Base-by-base conservation (phyloP, 2,329 filamentous ascomycete species). In the Tetracladium maxilliforme region DNA sequence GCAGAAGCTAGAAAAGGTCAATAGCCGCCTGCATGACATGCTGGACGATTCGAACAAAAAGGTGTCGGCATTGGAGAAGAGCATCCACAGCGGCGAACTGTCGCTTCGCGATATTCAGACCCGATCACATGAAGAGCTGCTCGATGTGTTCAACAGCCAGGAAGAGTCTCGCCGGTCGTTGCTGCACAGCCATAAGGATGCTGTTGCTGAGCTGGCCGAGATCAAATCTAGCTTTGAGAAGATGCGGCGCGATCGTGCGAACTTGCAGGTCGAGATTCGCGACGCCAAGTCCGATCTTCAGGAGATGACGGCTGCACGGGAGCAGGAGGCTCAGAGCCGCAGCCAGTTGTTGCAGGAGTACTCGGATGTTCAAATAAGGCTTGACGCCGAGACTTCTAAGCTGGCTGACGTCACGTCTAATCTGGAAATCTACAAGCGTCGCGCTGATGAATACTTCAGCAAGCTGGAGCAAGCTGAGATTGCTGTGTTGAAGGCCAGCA, bases 401-500 rank as follows among this genome's bases (percentile, higher is more conserved):
- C 63, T 87, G 15, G 69, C 75, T 15, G 87, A 98, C 47, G 73
- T 93, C 22, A 73, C 71, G 6, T 78, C 83, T 4, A 92, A 79
- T 47, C 64, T 95, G 21, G 75, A 72, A 32, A 56, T 94, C 33
- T 98, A 95, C 62, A 94, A 92, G 64, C 73, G 70, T 34, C 74
- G 87, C 21, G 80, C 87, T 4, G 84, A 95, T 43, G 87, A 95
- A 46, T 95, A 98, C 51, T 98, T 94, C 53, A 80, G 73, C 58
- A 94, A 93, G 52, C 70, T 98, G 12, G 87, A 98, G 49, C 87
- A 95, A 45, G 90, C 90, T 10, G 87, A 98, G 49, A 92, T 95
- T 36, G 75, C 86, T 1, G 86, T 95, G 11, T 67, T 98, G 34
- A 94, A 94, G 49, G 87, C 87, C 10, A 77, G 69, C 31, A 71